Evolutionary conservation across 2,329 filamentous ascomycete species (phyloP).

Genomic region (Ophiostoma quercus): DNA sequence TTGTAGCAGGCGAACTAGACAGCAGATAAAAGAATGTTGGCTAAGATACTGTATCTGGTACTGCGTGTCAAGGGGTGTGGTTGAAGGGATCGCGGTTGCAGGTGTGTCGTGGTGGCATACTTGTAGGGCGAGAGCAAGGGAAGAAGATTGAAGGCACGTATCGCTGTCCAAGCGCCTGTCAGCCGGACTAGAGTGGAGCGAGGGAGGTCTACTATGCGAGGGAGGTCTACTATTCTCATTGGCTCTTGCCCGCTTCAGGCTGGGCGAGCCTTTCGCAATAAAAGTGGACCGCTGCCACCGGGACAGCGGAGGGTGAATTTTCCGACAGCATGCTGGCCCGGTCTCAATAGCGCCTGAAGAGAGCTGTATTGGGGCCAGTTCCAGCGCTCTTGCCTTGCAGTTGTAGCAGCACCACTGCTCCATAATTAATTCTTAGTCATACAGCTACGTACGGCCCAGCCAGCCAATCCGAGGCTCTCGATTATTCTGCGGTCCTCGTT

Average conservation of each 20-base stretch:
- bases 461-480: conserved; percentile 27
- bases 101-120: background rate
- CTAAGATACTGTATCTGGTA: conserved; percentile 5
- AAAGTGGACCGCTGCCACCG: background rate
- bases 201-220: background rate
- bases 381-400: background rate
- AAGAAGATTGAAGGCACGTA: conserved; percentile 9
- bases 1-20: background rate
- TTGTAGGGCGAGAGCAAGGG: background rate
- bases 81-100: conserved; percentile 1
- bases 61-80: background rate
- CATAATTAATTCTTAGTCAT: conserved; percentile 10
- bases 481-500: conserved; percentile 24
- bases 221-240: conserved; percentile 14
- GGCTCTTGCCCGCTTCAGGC: conserved; percentile 12
- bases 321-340: background rate
- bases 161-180: conserved; percentile 2
- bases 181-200: background rate
- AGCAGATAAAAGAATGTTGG: conserved; percentile 2
- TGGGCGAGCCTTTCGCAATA: conserved; percentile 18
- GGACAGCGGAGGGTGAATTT: background rate
- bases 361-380: background rate
- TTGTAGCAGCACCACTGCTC: background rate
- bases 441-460: background rate
- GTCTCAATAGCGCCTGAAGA: background rate